These are phyloP conservation scores for Cercospora canescens DNA, from an alignment of 2,329 filamentous ascomycete genomes.

Conservation along the genomic window DNA sequence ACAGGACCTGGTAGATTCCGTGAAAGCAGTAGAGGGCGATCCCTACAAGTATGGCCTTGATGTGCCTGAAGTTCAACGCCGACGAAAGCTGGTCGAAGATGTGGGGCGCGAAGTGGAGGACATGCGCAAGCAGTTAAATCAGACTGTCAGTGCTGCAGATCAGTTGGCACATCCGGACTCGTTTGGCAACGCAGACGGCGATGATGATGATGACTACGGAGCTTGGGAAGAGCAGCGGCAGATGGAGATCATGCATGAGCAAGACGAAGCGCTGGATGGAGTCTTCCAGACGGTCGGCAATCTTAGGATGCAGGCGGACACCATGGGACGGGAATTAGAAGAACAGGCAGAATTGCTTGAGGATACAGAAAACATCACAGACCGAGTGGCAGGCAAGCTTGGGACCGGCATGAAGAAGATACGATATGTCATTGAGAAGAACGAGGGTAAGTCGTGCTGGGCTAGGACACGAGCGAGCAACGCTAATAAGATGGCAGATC, in stretches of 20 bases:
- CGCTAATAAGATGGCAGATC: slow-evolving; percentile 48
- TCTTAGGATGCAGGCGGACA: slow-evolving; percentile 83
- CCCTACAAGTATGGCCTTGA: slow-evolving; percentile 86
- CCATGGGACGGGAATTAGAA: slow-evolving; percentile 94
- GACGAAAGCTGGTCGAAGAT: slow-evolving; percentile 81
- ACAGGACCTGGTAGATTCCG: slow-evolving; percentile 81
- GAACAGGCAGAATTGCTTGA: slow-evolving; percentile 90
- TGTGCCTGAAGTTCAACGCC: slow-evolving; percentile 75
- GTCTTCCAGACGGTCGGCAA: slow-evolving; percentile 94
- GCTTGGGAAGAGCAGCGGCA: slow-evolving; percentile 84
- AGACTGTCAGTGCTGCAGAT: slow-evolving; percentile 51
- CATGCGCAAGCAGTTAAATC: slow-evolving; percentile 80
- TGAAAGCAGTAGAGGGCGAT: slow-evolving; percentile 82
- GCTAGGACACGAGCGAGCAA: background rate
- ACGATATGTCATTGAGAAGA: slow-evolving; percentile 78
- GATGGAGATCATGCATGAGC: slow-evolving; percentile 86
- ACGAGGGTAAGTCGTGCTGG: slow-evolving; percentile 69
- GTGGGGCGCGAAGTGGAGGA: slow-evolving; percentile 85
- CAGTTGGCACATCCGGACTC: slow-evolving; percentile 60
- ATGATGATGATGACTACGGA: slow-evolving; percentile 61
- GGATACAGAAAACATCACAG: slow-evolving; percentile 78
- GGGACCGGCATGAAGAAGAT: slow-evolving; percentile 86
- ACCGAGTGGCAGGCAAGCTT: slow-evolving; percentile 82
- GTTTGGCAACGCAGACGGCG: slow-evolving; percentile 47
- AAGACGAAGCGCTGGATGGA: slow-evolving; percentile 88